Evolutionary conservation across 495 filamentous ascomycete species (phyloP).

Genomic region (Cercophora samala): DNA sequence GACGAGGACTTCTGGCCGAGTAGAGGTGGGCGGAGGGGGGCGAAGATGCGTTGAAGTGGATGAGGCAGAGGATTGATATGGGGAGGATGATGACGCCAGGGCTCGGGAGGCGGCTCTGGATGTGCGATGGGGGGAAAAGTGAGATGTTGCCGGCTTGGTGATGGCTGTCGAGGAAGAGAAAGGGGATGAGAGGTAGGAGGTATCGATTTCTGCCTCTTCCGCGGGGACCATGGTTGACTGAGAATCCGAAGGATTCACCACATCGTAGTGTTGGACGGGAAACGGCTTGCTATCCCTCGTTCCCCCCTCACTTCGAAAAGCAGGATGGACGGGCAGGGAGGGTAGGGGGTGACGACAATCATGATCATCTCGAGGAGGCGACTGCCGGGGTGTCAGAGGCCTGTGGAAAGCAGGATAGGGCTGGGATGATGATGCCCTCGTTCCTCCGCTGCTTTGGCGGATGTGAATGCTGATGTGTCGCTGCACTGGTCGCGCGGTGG

Average conservation of each 20-base stretch:
- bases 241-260: not conserved
- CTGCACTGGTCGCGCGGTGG: not conserved
- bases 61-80: not conserved
- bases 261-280: not conserved
- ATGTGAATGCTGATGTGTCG: not conserved
- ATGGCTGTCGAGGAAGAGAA: no score
- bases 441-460: not conserved
- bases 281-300: not conserved
- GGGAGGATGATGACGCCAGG: not conserved
- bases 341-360: not conserved
- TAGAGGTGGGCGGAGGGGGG: not conserved
- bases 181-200: not conserved
- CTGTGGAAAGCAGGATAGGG: not conserved
- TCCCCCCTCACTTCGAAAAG: not conserved
- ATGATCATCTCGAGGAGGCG: not conserved
- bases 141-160: not conserved
- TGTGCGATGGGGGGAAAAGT: not conserved
- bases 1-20: conserved; percentile 11
- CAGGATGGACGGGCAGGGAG: not conserved
- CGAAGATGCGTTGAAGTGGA: not conserved
- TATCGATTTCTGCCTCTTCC: not conserved
- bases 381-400: not conserved
- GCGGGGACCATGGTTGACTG: not conserved
- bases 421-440: not conserved
- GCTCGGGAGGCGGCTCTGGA: not conserved